These are phyloP conservation scores for Kalaharituber pfeilii DNA, from an alignment of 2,329 filamentous ascomycete species.

Conservation along the genomic window DNA sequence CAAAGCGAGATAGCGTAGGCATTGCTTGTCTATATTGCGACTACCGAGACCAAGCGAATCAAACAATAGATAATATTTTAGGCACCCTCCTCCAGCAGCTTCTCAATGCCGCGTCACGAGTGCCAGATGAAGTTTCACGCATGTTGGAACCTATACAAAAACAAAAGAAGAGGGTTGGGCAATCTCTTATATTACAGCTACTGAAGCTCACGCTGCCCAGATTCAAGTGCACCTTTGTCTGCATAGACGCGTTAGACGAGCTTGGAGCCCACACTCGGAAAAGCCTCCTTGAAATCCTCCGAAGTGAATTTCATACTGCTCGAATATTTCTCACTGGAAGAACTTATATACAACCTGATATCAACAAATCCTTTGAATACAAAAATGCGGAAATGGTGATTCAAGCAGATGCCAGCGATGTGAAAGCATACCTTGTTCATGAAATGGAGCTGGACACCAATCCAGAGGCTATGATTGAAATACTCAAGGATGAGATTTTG, in stretches of 20 bases:
- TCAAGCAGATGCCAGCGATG: neutral
- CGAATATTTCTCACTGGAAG: neutral
- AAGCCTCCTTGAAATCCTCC: neutral
- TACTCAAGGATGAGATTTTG: neutral
- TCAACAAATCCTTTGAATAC: neutral
- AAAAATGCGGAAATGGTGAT: neutral
- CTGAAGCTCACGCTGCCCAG: neutral
- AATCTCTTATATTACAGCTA: neutral
- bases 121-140: neutral
- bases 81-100: neutral
- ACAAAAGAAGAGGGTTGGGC: neutral
- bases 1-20: too few relatives aligned
- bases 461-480: neutral
- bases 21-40: neutral
- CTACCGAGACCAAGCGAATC: neutral
- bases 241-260: neutral
- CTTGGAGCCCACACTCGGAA: neutral
- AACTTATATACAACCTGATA: neutral
- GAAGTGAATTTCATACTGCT: neutral
- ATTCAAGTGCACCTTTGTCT: neutral
- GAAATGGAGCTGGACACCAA: neutral
- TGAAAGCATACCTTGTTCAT: neutral
- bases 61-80: neutral
- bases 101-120: neutral
- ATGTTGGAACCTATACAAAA: neutral